Evolutionary conservation across 208 protist genomes (phyloP).

Genomic region (Trypanosoma rangeli): DNA sequence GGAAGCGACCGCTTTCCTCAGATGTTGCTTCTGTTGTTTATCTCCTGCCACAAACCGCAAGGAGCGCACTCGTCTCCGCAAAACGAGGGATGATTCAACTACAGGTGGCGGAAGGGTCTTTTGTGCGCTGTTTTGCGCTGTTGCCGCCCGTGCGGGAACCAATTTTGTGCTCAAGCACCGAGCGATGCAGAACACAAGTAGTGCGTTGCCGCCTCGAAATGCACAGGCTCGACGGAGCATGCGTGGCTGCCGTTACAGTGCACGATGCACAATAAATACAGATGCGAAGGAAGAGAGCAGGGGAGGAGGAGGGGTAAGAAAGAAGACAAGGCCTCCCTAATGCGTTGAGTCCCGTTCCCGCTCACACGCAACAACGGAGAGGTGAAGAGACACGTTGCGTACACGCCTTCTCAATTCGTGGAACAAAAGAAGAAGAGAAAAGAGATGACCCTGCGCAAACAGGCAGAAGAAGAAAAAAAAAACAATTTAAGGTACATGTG

Average conservation of each 20-base stretch:
- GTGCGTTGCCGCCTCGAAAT: background rate
- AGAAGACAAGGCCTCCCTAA: background rate
- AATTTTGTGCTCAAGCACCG: background rate
- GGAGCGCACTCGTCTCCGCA: background rate
- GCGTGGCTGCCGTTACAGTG: background rate
- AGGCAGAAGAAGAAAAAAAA: too few relatives aligned
- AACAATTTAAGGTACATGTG: too few relatives aligned
- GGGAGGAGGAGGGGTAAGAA: background rate
- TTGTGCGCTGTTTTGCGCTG: too few relatives aligned
- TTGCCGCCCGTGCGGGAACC: background rate
- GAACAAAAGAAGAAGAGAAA: too few relatives aligned
- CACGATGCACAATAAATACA: background rate
- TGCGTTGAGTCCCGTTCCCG: background rate
- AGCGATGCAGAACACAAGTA: background rate
- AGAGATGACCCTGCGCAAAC: too few relatives aligned
- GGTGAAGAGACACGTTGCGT: too few relatives aligned
- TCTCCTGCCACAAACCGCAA: background rate
- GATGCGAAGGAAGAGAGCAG: background rate
- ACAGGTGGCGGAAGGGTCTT: background rate
- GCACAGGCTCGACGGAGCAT: constrained; percentile 8
- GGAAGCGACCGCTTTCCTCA: background rate
- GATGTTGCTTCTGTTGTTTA: background rate
- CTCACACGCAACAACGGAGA: background rate
- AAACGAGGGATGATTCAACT: background rate
- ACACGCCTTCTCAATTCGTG: too few relatives aligned